Evolutionary conservation across 2,329 filamentous ascomycete species (phyloP), one percentile per base, ranked within the genome.

Genomic region (Cercospora sojina): DNA sequence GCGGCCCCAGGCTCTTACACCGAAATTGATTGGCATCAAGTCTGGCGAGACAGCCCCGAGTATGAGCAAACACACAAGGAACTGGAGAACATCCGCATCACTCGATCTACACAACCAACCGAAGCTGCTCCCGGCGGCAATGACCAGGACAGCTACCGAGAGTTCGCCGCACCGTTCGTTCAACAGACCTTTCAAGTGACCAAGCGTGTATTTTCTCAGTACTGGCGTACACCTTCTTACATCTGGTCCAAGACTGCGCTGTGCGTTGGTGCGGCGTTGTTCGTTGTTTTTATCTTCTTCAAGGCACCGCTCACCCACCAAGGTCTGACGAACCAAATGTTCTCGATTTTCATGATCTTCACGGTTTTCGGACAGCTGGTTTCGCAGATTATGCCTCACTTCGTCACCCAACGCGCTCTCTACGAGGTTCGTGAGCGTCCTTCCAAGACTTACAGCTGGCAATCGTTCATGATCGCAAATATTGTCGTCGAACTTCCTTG

Each of bases 151-250:
- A 82, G 82, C 70, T 91, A 88, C 79, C 85, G 87, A 68, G 91
- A 96, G 77, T 96, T 96, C 68, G 93, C 93, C 3, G 91, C 91
- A 5, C 87, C 90, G 0, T 92, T 96, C 76, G 74, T 71, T 47
- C 75, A 82, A 7, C 93, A 97, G 78, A 81, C 94, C 49, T 81
- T 79, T 64, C 84, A 89, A 74, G 91, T 92, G 64, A 85, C 87
- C 18, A 77, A 85, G 70, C 91, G 93, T 74, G 90, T 95, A 27
- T 95, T 95, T 83, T 87, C 93, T 76, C 92, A 96, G 78, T 96
- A 95, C 84, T 96, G 93, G 92, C 90, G 93, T 67, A 93, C 89
- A 0, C 93, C 93, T 0, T 86, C 88, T 5, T 96, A 96, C 82
- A 93, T 97, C 78, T 96, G 94, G 82, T 89, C 91, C 74, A 96